These are phyloP conservation scores for Stropharia rugosoannulata DNA, from an alignment of 768 basidiomycete genomes.

Conservation along the genomic window DNA sequence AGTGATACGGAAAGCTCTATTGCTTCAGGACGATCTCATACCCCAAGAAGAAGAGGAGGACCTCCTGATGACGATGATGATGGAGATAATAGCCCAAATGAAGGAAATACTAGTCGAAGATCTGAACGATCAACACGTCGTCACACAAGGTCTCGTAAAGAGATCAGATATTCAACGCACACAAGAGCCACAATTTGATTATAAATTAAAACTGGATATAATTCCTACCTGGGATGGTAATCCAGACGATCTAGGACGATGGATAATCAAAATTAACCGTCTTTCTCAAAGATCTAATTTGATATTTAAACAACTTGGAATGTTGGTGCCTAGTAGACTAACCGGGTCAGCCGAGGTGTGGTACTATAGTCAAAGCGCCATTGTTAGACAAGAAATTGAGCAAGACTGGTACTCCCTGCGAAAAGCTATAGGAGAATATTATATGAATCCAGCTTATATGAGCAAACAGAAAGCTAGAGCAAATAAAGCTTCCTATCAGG, in stretches of 20 bases:
- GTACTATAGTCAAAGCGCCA: neutral
- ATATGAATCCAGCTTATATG: neutral
- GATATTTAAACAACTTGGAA: conserved; percentile 26
- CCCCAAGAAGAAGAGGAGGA: too few species aligned
- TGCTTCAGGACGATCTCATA: too few species aligned
- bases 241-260: conserved; percentile 22
- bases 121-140: neutral
- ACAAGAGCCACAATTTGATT: conserved; percentile 27
- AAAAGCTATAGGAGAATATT: neutral
- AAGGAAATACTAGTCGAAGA: too few species aligned
- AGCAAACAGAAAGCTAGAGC: neutral
- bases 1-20: too few species aligned
- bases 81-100: too few species aligned
- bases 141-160: too few species aligned
- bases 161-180: neutral
- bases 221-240: conserved; percentile 34
- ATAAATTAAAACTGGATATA: conserved; percentile 26
- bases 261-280: conserved; percentile 27
- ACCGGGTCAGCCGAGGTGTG: conserved; percentile 26
- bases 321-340: conserved; percentile 25
- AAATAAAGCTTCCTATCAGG: neutral
- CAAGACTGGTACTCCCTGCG: neutral
- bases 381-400: neutral
- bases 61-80: too few species aligned
- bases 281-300: conserved; percentile 16